Evolutionary conservation across 2,329 filamentous ascomycete genomes (phyloP), one percentile per base, ranked within the genome.

Genomic region (Aspergillus viridinutans): DNA sequence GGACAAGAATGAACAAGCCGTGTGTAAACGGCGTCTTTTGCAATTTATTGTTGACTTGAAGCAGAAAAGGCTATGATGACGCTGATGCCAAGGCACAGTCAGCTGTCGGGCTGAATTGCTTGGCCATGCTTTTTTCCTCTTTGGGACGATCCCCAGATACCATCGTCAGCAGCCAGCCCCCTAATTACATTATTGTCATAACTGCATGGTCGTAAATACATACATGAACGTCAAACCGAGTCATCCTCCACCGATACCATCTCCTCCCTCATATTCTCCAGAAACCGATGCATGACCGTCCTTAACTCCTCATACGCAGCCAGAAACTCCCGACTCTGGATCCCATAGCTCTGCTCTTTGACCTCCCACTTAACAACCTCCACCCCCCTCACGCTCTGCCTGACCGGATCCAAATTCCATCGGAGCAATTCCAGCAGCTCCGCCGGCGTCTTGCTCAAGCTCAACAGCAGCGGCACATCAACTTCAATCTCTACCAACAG

Each of bases 281-380:
- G 29, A 50, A 52, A 59, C 6, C 48, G 40, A 49, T 52, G 48
- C 56, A 58, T 57, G 3, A 54, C 52, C 6, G 43, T 47, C 49
- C 32, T 50, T 20, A 59, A 29, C 21, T 29, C 49, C 1, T 40
- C 51, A 38, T 57, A 59, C 1, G 57, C 54, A 3, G 50, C 35
- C 20, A 28, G 38, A 32, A 59, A 59, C 49, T 59, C 57, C 32
- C 23, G 20, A 35, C 54, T 57, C 40, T 57, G 51, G 17, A 59
- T 56, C 7, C 57, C 57, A 47, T 59, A 59, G 26, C 57, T 59
- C 35, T 59, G 54, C 54, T 59, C 57, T 7, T 45, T 42, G 32
- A 59, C 29, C 10, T 57, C 54, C 48, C 50, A 59, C 7, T 42
- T 9, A 4, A 59, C 25, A 2, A 20, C 47, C 2, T 35, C 3